Evolutionary conservation across 192 early-diverging fungal genomes (phyloP).

Genomic region (Lunasporangiospora selenospora): DNA sequence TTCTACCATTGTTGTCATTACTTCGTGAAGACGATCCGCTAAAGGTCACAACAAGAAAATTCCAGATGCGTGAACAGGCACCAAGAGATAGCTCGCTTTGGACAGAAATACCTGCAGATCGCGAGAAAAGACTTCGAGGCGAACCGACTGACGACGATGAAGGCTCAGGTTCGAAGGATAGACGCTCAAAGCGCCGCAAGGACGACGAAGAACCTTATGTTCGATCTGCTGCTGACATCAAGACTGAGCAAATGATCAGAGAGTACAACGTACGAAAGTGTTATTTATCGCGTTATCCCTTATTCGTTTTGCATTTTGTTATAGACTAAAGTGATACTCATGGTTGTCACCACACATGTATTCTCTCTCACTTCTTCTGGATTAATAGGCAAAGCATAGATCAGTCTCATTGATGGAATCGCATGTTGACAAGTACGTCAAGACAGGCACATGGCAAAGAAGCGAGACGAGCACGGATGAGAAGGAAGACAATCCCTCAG

Average conservation of each 20-base stretch:
- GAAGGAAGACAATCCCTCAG: constrained; percentile 55
- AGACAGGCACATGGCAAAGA: constrained; percentile 49
- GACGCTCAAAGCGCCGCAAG: constrained; percentile 21
- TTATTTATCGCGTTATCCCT: too few relatives aligned
- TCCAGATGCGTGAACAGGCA: constrained; percentile 46
- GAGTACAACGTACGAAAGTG: constrained; percentile 45
- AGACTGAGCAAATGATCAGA: constrained; percentile 36
- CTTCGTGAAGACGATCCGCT: constrained; percentile 37
- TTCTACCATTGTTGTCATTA: background rate
- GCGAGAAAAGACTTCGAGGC: constrained; percentile 45
- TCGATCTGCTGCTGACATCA: constrained; percentile 16
- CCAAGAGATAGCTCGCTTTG: constrained; percentile 58
- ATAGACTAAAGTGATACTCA: too few relatives aligned
- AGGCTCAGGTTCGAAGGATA: constrained; percentile 3
- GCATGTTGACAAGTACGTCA: constrained; percentile 48
- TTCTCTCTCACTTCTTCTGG: background rate
- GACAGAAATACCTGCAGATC: constrained; percentile 66
- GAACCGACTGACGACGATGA: constrained; percentile 13
- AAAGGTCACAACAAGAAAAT: constrained; percentile 51
- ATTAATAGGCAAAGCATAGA: constrained; percentile 50
- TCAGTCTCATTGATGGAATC: constrained; percentile 51
- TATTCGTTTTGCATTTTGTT: too few relatives aligned
- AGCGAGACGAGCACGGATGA: too few relatives aligned
- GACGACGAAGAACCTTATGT: constrained; percentile 7
- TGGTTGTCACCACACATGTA: background rate